Percentiles rank a stretch among this genome's conserved stretches.
Conservation (phyloP, 1,284 basidiomycete species). For the Coniophora puteana region DNA sequence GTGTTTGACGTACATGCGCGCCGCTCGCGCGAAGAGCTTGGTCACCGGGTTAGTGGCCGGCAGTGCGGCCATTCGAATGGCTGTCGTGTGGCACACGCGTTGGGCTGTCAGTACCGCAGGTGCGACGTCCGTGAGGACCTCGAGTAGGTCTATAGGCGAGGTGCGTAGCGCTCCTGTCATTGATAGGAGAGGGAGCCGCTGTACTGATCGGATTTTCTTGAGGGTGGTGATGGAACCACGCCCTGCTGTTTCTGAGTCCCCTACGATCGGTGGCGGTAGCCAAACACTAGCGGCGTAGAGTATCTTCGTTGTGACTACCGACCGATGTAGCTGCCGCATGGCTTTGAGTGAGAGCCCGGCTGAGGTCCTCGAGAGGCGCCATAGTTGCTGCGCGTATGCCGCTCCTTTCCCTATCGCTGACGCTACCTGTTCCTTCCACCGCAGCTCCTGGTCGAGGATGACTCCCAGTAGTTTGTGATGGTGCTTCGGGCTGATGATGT, state of each 20-base stretch:
- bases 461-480: not conserved
- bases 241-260: not conserved
- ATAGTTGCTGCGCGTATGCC: not conserved
- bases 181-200: slow-evolving; percentile 4
- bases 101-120: slow-evolving; percentile 14
- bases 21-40: not conserved
- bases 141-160: not conserved
- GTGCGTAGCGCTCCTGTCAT: not conserved
- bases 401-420: not conserved
- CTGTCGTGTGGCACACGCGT: slow-evolving; percentile 8
- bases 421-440: not conserved
- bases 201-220: not conserved
- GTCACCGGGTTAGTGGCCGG: slow-evolving; percentile 7
- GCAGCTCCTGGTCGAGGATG: not conserved
- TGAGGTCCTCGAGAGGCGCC: not conserved
- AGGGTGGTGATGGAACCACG: not conserved
- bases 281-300: not conserved
- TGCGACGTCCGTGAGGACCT: not conserved
- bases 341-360: not conserved
- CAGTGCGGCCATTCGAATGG: slow-evolving; percentile 8
- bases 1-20: not conserved
- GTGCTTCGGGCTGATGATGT: too few relatives aligned
- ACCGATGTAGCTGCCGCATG: not conserved
- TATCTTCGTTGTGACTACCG: not conserved
- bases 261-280: not conserved